These are phyloP conservation scores for Suillus spraguei DNA, from an alignment of 768 basidiomycete species.

Conservation along the genomic window DNA sequence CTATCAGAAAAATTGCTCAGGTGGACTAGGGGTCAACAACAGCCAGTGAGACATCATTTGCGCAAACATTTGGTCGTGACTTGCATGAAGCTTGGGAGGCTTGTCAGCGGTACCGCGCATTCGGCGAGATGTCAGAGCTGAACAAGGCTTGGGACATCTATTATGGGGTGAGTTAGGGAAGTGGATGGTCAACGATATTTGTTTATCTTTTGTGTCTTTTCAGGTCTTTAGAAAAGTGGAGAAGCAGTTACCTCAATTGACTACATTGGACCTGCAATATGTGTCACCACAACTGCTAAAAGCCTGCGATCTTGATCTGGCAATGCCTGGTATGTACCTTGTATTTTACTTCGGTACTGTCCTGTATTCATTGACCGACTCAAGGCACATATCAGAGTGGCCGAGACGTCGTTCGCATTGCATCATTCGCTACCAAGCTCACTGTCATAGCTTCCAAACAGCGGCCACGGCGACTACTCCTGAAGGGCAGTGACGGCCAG, in stretches of 20 bases:
- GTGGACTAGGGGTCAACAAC: constrained; percentile 82
- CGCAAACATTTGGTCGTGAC: constrained; percentile 91
- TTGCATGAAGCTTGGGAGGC: constrained; percentile 91
- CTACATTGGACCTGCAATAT: constrained; percentile 93
- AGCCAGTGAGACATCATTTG: constrained; percentile 91
- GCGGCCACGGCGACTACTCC: constrained; percentile 83
- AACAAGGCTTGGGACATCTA: constrained; percentile 99
- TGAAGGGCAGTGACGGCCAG: constrained; percentile 89
- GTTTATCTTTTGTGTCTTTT: background rate
- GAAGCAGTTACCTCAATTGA: constrained; percentile 88
- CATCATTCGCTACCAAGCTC: constrained; percentile 85
- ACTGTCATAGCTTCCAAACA: constrained; percentile 97
- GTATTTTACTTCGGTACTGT: background rate
- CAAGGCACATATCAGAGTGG: constrained; percentile 92
- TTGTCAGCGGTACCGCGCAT: constrained; percentile 80
- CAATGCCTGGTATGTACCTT: constrained; percentile 77
- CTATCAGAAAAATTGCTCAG: constrained; percentile 4
- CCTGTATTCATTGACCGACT: background rate
- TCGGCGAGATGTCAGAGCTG: constrained; percentile 85
- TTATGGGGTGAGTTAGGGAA: constrained; percentile 67
- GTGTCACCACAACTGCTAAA: constrained; percentile 92
- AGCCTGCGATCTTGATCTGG: constrained; percentile 87
- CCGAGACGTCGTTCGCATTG: constrained; percentile 77
- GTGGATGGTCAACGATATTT: constrained; percentile 7
- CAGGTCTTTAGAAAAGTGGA: constrained; percentile 97